These are phyloP conservation scores for Euphorbia celastroides DNA, from an alignment of 441 rosid genomes.

Conservation along the genomic window DNA sequence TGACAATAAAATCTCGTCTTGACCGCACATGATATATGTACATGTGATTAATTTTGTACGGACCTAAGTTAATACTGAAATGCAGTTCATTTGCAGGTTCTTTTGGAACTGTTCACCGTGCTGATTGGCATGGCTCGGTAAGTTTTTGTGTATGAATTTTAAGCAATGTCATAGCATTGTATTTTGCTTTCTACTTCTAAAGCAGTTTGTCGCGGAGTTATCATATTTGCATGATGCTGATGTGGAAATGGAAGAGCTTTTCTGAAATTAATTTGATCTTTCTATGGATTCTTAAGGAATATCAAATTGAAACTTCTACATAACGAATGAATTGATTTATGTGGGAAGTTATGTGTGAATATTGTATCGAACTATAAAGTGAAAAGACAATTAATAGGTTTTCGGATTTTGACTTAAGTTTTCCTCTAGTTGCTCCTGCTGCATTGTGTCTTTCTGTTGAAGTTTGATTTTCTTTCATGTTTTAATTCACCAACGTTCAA, in stretches of 20 bases:
- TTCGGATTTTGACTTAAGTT: neutral
- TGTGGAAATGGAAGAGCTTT: slow-evolving; percentile 1
- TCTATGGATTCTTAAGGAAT: neutral
- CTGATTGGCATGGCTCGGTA: slow-evolving; percentile 99
- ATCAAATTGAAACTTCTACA: neutral
- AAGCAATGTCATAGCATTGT: neutral
- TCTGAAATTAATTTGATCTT: neutral
- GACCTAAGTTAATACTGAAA: slow-evolving; percentile 19
- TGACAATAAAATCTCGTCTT: too few relatives aligned
- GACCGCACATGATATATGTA: neutral
- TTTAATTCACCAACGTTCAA: neutral
- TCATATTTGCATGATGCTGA: neutral
- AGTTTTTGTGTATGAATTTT: slow-evolving; percentile 22
- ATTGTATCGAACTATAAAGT: too few relatives aligned
- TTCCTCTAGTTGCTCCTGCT: too few relatives aligned
- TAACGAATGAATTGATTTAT: neutral
- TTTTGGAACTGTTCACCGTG: slow-evolving; percentile 98
- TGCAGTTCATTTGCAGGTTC: slow-evolving; percentile 69
- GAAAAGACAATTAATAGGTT: neutral
- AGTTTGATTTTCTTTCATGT: slow-evolving; percentile 2
- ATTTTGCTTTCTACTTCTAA: slow-evolving; percentile 3
- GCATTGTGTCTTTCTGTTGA: neutral
- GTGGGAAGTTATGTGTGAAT: neutral
- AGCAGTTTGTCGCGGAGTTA: neutral
- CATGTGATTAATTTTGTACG: slow-evolving; percentile 3